A percentile compares a stretch with the other conserved stretches of the same genome.
Evolutionary conservation across 2,329 filamentous ascomycete species (phyloP).

Genomic region (Colletotrichum phormii): DNA sequence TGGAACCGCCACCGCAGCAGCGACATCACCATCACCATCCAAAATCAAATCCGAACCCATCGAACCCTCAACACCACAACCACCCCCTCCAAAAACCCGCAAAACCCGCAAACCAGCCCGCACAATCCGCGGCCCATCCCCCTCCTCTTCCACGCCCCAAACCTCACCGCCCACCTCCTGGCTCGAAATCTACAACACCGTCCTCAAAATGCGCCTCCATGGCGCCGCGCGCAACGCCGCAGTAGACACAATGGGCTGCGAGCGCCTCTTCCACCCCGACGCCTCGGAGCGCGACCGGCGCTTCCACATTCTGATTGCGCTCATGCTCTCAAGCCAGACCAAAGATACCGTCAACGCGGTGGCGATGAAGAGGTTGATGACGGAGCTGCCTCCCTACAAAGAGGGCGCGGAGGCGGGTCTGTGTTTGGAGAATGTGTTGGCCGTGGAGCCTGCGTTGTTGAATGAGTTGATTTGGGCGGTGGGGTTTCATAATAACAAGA

Average conservation of each 20-base stretch:
- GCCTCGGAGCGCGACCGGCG: conserved; percentile 69
- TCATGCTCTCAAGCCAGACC: conserved; percentile 94
- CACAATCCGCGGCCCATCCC: conserved; percentile 50
- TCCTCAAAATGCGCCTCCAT: conserved; percentile 78
- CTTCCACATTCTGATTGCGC: conserved; percentile 86
- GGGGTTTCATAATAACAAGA: conserved; percentile 96
- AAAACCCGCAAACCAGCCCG: conserved; percentile 60
- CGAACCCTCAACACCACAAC: conserved; percentile 41
- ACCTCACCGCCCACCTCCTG: conserved; percentile 79
- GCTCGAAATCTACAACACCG: conserved; percentile 82
- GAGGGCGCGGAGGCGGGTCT: conserved; percentile 64
- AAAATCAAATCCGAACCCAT: conserved; percentile 54
- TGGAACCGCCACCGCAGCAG: conserved; percentile 8
- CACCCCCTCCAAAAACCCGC: conserved; percentile 43
- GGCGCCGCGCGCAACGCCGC: conserved; percentile 77
- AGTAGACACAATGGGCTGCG: conserved; percentile 98
- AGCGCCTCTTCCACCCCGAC: conserved; percentile 71
- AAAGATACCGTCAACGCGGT: conserved; percentile 91
- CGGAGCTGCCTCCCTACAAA: conserved; percentile 70
- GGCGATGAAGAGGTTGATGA: conserved; percentile 83
- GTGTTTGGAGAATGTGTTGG: conserved; percentile 81
- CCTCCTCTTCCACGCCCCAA: conserved; percentile 48
- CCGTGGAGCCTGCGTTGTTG: conserved; percentile 71
- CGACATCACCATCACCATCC: neutral
- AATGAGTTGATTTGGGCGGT: conserved; percentile 86